Evolutionary conservation across 176 grass and related monocot species (phyloP), one percentile per base, ranked within the genome.

Genomic region (Cymbopogon citratus): DNA sequence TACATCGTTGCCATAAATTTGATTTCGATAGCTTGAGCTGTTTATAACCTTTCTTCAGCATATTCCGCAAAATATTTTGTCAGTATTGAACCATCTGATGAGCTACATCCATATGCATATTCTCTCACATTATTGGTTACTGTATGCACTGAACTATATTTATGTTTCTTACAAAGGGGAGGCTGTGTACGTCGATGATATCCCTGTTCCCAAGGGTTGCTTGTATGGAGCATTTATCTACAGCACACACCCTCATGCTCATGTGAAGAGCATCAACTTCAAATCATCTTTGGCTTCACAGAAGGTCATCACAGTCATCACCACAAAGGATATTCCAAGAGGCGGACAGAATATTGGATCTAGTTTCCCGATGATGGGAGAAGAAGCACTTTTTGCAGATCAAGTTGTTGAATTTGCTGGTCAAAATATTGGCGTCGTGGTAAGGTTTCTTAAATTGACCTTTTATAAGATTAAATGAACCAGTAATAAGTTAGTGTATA

Each of bases 381-480:
- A 73, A 4, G 94, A 97, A 87, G 80, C 83, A 24, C 87, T 97
- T 41, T 97, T 97, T 45, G 85, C 80, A 46, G 89, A 92, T 62
- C 83, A 63, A 3, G 5, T 90, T 76, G 76, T 85, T 34, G 91
- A 94, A 64, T 94, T 79, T 80, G 91, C 91, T 31, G 94, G 94
- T 63, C 91, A 97, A 80, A 91, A 91, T 51, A 79, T 97, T 52
- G 91, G 87, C 34, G 10, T 92, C 59, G 91, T 97, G 94, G 94
- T 97, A 94, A 48, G 68, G 43, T 65, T 71, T 63, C 38, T 89
- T 33, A 44, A 78, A n/a, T 8, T 45, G 1, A 59, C 79, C 5
- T 69, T 69, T 66, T 44, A 44, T 76, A 49, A 59, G 11, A 76
- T 23, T 63, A 71, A 3, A 38, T n/a, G 54, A 18, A 77, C 5